Percentiles rank a stretch among this genome's conserved stretches.
These are phyloP conservation scores for Blastocystis sp. DNA, from an alignment of 352 stramenopile species.

Conservation along the genomic window DNA sequence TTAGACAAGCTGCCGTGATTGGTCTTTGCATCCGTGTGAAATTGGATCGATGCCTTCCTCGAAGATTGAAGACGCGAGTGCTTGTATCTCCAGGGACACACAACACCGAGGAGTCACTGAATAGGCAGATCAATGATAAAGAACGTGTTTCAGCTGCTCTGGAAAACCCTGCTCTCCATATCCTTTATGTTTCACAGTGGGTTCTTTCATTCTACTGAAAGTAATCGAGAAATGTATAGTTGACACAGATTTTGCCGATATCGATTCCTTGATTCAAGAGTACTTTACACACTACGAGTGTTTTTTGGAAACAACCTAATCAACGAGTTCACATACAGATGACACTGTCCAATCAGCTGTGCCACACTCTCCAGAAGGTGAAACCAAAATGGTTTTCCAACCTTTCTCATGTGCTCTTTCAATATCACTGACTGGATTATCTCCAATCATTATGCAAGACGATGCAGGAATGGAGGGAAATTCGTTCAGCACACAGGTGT, in stretches of 20 bases:
- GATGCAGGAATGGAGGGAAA: neutral
- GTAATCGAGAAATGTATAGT: slow-evolving; percentile 88
- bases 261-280: neutral
- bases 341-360: neutral
- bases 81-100: slow-evolving; percentile 81
- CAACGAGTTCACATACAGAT: neutral
- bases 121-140: slow-evolving; percentile 90
- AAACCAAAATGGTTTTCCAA: slow-evolving; percentile 4
- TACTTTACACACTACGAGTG: neutral
- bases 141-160: slow-evolving; percentile 83
- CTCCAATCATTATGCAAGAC: slow-evolving; percentile 13
- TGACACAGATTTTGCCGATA: slow-evolving; percentile 72
- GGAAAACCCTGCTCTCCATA: slow-evolving; percentile 73
- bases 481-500: neutral
- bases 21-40: slow-evolving; percentile 84
- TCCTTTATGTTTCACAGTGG: neutral
- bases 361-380: neutral
- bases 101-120: slow-evolving; percentile 80
- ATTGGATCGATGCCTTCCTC: slow-evolving; percentile 78
- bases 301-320: neutral
- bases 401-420: neutral
- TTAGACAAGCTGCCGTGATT: slow-evolving; percentile 76
- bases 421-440: slow-evolving; percentile 56
- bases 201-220: slow-evolving; percentile 73
- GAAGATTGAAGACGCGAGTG: slow-evolving; percentile 83